These are phyloP conservation scores for Pythium coloratum DNA, from an alignment of 352 stramenopile genomes.

Conservation along the genomic window DNA sequence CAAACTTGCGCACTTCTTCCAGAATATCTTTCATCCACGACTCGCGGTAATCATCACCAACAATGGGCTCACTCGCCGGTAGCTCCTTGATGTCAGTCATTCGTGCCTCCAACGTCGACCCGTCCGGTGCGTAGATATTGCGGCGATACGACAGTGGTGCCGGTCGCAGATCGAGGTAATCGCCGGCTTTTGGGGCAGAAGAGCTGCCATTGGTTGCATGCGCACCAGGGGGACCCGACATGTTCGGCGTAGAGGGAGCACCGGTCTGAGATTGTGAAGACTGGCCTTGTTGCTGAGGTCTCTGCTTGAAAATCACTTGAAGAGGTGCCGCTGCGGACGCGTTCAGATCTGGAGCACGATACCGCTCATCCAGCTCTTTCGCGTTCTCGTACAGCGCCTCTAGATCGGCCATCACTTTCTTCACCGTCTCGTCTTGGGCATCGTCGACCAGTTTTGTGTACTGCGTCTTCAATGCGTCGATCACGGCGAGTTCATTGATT, in stretches of 20 bases:
- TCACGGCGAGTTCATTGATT: constrained; percentile 58
- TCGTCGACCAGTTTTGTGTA: constrained; percentile 38
- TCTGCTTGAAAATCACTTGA: constrained; percentile 86
- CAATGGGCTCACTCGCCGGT: constrained; percentile 35
- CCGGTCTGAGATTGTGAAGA: constrained; percentile 4
- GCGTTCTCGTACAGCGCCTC: constrained; percentile 48
- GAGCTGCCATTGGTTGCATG: neutral
- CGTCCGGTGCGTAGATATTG: constrained; percentile 69
- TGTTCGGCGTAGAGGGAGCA: neutral
- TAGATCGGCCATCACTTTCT: constrained; percentile 44
- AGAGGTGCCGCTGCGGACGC: constrained; percentile 45
- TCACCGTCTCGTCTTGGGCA: constrained; percentile 22
- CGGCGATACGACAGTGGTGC: constrained; percentile 61
- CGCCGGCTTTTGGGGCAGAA: constrained; percentile 25
- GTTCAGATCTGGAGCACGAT: constrained; percentile 29
- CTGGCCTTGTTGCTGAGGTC: constrained; percentile 47
- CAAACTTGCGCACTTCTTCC: constrained; percentile 57
- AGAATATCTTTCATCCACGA: constrained; percentile 64
- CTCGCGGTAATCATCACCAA: constrained; percentile 52
- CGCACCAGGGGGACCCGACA: neutral
- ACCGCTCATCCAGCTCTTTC: constrained; percentile 51
- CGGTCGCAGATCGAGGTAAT: constrained; percentile 70
- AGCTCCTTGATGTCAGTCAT: constrained; percentile 71
- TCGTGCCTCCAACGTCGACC: constrained; percentile 66
- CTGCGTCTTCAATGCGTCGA: constrained; percentile 53